These are phyloP conservation scores for Mycena alexandri DNA, from an alignment of 768 basidiomycete species.

Conservation along the genomic window DNA sequence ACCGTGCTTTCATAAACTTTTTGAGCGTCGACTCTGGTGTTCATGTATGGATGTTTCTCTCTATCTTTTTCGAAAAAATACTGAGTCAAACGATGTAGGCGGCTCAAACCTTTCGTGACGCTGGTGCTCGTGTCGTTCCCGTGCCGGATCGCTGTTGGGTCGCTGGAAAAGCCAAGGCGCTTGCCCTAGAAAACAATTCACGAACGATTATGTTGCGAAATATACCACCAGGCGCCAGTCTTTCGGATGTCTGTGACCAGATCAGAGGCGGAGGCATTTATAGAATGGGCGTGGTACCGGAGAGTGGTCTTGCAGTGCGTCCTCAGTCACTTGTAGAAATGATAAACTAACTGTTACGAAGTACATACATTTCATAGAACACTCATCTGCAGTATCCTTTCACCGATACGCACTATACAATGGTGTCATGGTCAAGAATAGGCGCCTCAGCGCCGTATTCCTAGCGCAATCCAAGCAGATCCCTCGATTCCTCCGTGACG, in stretches of 20 bases:
- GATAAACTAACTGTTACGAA: slow-evolving; percentile 7
- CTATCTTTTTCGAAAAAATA: neutral
- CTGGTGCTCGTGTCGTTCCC: neutral
- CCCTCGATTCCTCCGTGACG: neutral
- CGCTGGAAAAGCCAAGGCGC: neutral
- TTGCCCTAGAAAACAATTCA: neutral
- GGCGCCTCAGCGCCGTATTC: slow-evolving; percentile 15
- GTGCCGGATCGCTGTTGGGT: slow-evolving; percentile 22
- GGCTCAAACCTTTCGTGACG: neutral
- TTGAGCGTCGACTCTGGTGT: slow-evolving; percentile 3
- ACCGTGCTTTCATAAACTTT: slow-evolving; percentile 22
- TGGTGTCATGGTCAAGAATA: slow-evolving; percentile 4
- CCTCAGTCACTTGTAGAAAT: neutral
- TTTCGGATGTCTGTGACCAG: slow-evolving; percentile 19
- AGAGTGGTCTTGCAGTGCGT: slow-evolving; percentile 25
- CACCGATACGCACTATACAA: slow-evolving; percentile 14
- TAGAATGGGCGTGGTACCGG: slow-evolving; percentile 4
- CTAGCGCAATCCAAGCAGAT: neutral
- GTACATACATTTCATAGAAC: slow-evolving; percentile 25
- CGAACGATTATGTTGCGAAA: slow-evolving; percentile 7
- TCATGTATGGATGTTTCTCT: slow-evolving; percentile 9
- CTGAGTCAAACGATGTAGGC: slow-evolving; percentile 18
- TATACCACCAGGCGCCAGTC: slow-evolving; percentile 12
- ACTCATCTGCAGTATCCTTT: slow-evolving; percentile 22
- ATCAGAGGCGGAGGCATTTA: slow-evolving; percentile 30